Evolutionary conservation across 192 early-diverging fungal species (phyloP), one percentile per base, ranked within the genome.

Genomic region (Gonapodya prolifera): DNA sequence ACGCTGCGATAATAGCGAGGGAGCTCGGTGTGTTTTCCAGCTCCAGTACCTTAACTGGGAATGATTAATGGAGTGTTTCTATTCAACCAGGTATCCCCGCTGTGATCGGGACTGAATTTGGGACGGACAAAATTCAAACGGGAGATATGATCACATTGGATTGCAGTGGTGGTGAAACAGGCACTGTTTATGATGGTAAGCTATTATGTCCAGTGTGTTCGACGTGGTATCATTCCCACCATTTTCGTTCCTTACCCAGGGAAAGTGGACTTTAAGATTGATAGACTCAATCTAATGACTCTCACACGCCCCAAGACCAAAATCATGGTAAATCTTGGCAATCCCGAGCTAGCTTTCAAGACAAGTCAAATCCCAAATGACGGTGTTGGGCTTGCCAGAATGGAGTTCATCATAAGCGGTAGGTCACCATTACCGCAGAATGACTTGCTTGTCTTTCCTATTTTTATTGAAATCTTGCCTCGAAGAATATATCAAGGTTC

Each of bases 1-100:
- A 85, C 33, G 83, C 80, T 0, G 82, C 84, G 29, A 83, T 85
- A 0, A 82, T 85, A 13, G 84, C 84, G 2, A 75, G 84, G 33
- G 84, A 85, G 70, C 71, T 82, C 34, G 83, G 83, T 1, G n/a
- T n/a, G n/a, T n/a, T n/a, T n/a, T n/a, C n/a, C n/a, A n/a, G n/a
- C n/a, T n/a, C n/a, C n/a, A n/a, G n/a, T n/a, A n/a, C n/a, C n/a
- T n/a, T n/a, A n/a, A n/a, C n/a, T n/a, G n/a, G n/a, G n/a, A n/a
- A n/a, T n/a, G n/a, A n/a, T n/a, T n/a, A n/a, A n/a, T n/a, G n/a
- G n/a, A n/a, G n/a, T n/a, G n/a, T n/a, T n/a, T n/a, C n/a, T n/a
- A n/a, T n/a, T n/a, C n/a, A n/a, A n/a, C n/a, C n/a, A n/a, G 45
- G 45, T 16, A 73, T 85, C 32, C 84, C 84, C 0, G 83, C 84